Conservation (phyloP, 164 flowering plant species). For the Tetrastigma voinierianum region DNA sequence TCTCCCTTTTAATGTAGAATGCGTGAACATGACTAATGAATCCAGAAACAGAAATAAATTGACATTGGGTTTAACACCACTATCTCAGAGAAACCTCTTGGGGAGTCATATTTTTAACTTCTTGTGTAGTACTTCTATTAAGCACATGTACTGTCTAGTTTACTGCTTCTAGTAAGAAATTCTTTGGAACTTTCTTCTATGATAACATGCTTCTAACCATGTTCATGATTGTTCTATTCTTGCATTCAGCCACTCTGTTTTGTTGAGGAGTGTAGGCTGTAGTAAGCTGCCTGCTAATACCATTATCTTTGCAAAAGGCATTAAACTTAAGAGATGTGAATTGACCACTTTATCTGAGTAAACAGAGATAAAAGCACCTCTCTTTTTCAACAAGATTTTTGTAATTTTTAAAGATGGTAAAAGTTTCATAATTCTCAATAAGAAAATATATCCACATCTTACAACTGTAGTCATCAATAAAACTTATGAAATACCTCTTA, state of each 20-base stretch:
- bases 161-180: too few species aligned
- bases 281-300: too few species aligned
- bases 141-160: neutral
- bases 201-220: too few species aligned
- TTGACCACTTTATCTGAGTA: neutral
- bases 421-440: neutral
- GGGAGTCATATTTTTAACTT: neutral
- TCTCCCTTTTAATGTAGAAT: neutral
- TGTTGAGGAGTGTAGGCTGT: too few species aligned
- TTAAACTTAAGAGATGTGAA: neutral
- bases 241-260: too few species aligned
- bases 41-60: constrained; percentile 3
- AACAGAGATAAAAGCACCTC: neutral
- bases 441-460: neutral
- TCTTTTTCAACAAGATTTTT: too few species aligned
- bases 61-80: constrained; percentile 2
- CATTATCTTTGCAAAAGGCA: too few species aligned
- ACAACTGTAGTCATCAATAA: constrained; percentile 3
- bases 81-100: too few species aligned
- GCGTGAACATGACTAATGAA: constrained; percentile 5
- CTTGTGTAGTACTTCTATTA: constrained; percentile 1
- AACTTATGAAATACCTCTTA: neutral
- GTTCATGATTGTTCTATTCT: too few species aligned
- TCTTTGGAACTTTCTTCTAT: too few species aligned
- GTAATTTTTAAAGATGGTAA: too few species aligned